phyloP scores from a whole-genome alignment of 2,329 filamentous ascomycete species.

The Talaromyces sp. region DNA sequence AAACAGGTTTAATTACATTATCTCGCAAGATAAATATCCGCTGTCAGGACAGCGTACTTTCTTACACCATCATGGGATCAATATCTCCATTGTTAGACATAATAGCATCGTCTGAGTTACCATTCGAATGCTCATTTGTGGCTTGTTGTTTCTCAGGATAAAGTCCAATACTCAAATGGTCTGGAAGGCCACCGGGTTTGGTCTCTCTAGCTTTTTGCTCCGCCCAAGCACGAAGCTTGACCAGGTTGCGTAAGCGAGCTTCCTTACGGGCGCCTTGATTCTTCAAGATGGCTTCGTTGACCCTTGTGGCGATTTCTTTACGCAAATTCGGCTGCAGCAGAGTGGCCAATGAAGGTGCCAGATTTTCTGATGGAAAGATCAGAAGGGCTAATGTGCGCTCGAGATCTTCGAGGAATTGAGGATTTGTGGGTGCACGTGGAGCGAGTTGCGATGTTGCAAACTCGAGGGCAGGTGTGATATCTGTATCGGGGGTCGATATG shows the following conservation, averaged over 20 bases:
- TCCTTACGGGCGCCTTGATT: slow-evolving; percentile 70
- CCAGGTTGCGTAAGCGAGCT: slow-evolving; percentile 74
- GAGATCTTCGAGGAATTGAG: slow-evolving; percentile 76
- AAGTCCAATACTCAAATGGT: slow-evolving; percentile 45
- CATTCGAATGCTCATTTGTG: slow-evolving; percentile 25
- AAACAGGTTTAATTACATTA: slow-evolving; percentile 1
- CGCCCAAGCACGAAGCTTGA: slow-evolving; percentile 80
- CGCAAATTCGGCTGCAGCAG: slow-evolving; percentile 77
- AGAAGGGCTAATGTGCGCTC: slow-evolving; percentile 91
- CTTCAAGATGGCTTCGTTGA: slow-evolving; percentile 82
- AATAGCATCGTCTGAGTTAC: slow-evolving; percentile 36
- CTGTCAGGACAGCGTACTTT: background rate
- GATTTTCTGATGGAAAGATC: slow-evolving; percentile 76
- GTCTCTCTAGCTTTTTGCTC: slow-evolving; percentile 56
- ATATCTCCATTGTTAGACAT: slow-evolving; percentile 42
- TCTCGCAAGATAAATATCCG: background rate
- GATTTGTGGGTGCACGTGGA: slow-evolving; percentile 76
- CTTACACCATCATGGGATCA: slow-evolving; percentile 40
- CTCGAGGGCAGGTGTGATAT: slow-evolving; percentile 74
- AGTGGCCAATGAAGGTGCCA: slow-evolving; percentile 70
- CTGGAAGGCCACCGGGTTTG: slow-evolving; percentile 44
- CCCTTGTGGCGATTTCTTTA: slow-evolving; percentile 75
- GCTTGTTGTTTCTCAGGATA: slow-evolving; percentile 30
- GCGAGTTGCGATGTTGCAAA: slow-evolving; percentile 87
- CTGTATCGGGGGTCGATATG: slow-evolving; percentile 61